Conservation (phyloP, 2,329 filamentous ascomycete species). For the Paracoccidioides brasiliensis region DNA sequence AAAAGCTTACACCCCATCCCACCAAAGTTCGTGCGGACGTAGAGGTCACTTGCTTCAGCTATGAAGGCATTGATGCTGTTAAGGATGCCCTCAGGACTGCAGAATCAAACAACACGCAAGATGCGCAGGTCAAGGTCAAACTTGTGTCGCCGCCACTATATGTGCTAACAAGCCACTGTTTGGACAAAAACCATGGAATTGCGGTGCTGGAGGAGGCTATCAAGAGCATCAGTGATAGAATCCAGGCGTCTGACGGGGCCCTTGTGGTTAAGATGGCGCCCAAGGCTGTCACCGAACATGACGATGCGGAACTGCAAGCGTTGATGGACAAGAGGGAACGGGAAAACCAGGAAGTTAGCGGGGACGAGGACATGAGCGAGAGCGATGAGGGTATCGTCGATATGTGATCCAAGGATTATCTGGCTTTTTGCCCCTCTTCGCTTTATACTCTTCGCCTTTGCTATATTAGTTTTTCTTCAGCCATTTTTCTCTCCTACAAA, state of each 20-base stretch:
- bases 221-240: constrained; percentile 68
- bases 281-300: constrained; percentile 97
- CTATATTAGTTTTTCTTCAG: neutral
- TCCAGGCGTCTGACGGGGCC: constrained; percentile 63
- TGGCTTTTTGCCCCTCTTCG: neutral
- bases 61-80: constrained; percentile 96
- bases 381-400: constrained; percentile 74
- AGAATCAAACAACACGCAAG: constrained; percentile 80
- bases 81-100: constrained; percentile 84
- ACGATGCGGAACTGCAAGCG: constrained; percentile 91
- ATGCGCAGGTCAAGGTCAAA: constrained; percentile 94
- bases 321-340: constrained; percentile 98
- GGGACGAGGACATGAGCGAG: constrained; percentile 90
- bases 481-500: neutral
- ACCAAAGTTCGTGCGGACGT: constrained; percentile 98
- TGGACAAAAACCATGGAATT: constrained; percentile 86
- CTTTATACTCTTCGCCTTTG: neutral
- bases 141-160: constrained; percentile 96
- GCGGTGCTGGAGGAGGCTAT: constrained; percentile 78
- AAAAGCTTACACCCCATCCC: constrained; percentile 93
- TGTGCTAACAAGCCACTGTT: constrained; percentile 85
- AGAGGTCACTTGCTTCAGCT: constrained; percentile 88
- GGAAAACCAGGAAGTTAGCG: constrained; percentile 95
- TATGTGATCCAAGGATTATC: neutral
- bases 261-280: constrained; percentile 95